Evolutionary conservation across 2,329 filamentous ascomycete genomes (phyloP), one percentile per base, ranked within the genome.

Genomic region (Colletotrichum sp.): DNA sequence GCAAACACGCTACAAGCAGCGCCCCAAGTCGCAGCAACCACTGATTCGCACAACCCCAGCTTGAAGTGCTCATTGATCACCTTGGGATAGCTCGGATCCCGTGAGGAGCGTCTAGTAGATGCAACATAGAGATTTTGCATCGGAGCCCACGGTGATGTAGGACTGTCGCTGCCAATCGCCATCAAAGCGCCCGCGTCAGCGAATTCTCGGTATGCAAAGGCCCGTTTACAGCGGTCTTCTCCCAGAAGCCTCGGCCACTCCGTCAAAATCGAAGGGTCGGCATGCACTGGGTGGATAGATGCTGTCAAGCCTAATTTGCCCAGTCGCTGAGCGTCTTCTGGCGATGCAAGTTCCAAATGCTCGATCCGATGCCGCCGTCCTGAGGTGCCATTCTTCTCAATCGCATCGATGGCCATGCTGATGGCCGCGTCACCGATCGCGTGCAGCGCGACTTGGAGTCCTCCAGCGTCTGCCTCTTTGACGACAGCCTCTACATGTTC

Each of bases 141-240:
- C 9, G 90, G 87, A 2, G 85, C 80, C 78, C 90, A 88, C 3
- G 90, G 89, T 2, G 91, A 91, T 0, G 91, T 93, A 0, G 91
- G 91, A 0, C 90, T 87, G 77, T 93, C 91, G 4, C 88, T 89
- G 0, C 91, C 91, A 13, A 93, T 85, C 0, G 91, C 91, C 0
- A 93, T 81, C 2, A 84, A 80, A 0, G 91, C 90, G 2, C 90
- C 90, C 1, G 85, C 84, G 58, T 90, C 88, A 3, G 86, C 86
- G 43, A 93, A 92, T 62, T 93, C 91, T 56, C 87, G 87, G 81
- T 94, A 93, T 0, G 92, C 90, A 79, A 93, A 94, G 1, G 91
- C 91, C 16, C 91, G 86, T 66, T 85, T 85, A 83, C 91, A 90
- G 2, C 91, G 86, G 18, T 87, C 83, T 13, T 83, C 80, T 2